Evolutionary conservation across 495 filamentous ascomycete species (phyloP).

Genomic region (Penicillium coprophilum): DNA sequence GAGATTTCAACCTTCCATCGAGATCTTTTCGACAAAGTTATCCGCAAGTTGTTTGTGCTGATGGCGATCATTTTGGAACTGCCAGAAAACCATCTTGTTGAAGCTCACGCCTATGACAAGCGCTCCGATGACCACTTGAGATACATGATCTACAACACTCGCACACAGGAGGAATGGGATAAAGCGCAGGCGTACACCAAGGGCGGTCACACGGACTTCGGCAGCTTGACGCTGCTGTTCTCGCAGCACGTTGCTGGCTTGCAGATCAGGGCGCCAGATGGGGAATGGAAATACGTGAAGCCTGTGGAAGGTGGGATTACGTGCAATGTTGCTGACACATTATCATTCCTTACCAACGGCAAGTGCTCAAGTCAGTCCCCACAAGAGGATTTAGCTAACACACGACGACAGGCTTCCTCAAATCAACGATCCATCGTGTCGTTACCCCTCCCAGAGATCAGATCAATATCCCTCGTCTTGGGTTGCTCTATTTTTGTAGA

Average conservation of each 20-base stretch:
- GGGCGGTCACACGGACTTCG: constrained; percentile 57
- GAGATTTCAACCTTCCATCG: constrained; percentile 29
- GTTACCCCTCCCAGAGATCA: constrained; percentile 49
- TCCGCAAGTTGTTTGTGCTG: constrained; percentile 27
- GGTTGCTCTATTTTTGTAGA: constrained; percentile 48
- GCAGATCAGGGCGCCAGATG: constrained; percentile 48
- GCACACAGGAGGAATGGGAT: constrained; percentile 47
- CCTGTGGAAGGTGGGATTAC: constrained; percentile 47
- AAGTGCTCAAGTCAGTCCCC: background rate
- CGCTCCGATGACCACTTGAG: constrained; percentile 50
- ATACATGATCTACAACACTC: constrained; percentile 56
- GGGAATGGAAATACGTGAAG: constrained; percentile 50
- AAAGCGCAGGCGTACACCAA: constrained; percentile 41
- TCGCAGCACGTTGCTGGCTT: constrained; percentile 54
- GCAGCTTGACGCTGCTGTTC: constrained; percentile 54
- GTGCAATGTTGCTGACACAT: constrained; percentile 47
- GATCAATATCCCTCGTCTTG: constrained; percentile 43
- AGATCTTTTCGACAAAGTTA: constrained; percentile 23
- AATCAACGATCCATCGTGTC: constrained; percentile 51
- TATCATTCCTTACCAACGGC: constrained; percentile 44
- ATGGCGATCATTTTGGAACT: constrained; percentile 55
- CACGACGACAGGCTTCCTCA: constrained; percentile 34
- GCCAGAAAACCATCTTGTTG: constrained; percentile 50
- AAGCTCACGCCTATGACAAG: constrained; percentile 49
- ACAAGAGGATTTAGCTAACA: background rate